These are phyloP conservation scores for Penstemon davidsonii DNA, from an alignment of 257 asterid genomes.

Conservation along the genomic window DNA sequence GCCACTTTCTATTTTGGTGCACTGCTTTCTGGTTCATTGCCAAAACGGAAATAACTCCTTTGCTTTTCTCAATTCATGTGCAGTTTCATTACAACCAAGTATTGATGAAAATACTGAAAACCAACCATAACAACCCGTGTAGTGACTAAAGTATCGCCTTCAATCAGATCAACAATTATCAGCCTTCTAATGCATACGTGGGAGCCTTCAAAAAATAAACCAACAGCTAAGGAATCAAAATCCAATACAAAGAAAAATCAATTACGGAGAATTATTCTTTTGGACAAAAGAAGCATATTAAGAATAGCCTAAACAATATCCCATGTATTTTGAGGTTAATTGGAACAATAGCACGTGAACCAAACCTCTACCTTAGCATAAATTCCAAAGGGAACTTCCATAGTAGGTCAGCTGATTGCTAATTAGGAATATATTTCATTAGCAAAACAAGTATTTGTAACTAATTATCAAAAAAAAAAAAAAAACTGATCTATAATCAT, in stretches of 20 bases:
- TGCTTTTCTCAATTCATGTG: slow-evolving; percentile 8
- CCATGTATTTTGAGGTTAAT: not conserved
- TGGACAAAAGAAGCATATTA: not conserved
- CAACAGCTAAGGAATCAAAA: slow-evolving; percentile 19
- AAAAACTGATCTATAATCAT: no score
- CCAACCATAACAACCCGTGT: slow-evolving; percentile 31
- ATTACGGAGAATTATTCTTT: not conserved
- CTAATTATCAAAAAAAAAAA: no score
- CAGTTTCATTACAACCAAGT: slow-evolving; percentile 1
- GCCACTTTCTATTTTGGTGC: slow-evolving; percentile 15
- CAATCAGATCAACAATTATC: slow-evolving; percentile 30
- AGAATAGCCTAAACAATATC: slow-evolving; percentile 20
- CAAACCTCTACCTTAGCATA: no score
- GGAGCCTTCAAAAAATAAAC: slow-evolving; percentile 55
- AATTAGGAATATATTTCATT: no score
- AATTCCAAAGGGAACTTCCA: no score
- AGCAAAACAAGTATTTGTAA: no score
- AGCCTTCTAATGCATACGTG: slow-evolving; percentile 75
- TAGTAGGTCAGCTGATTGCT: no score
- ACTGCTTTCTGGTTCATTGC: no score
- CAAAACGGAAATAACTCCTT: slow-evolving; percentile 11
- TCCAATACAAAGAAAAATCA: slow-evolving; percentile 4
- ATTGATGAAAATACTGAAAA: not conserved
- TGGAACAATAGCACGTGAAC: no score
- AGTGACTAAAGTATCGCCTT: slow-evolving; percentile 25